Evolutionary conservation across 805 yeast species (phyloP).

Genomic region (Zygotorulaspora florentina): DNA sequence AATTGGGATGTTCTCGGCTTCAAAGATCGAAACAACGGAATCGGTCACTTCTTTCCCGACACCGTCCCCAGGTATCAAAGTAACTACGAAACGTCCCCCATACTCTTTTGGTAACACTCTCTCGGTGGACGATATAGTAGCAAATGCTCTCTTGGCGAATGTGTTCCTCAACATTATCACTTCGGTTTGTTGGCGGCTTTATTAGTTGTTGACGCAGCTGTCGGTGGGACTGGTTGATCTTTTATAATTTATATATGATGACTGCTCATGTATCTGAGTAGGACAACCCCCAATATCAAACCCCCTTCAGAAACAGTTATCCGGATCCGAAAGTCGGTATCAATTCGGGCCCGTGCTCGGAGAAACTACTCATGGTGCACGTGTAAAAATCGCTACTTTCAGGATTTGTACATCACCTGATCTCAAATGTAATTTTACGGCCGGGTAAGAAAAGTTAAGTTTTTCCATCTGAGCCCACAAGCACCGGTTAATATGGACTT

Average conservation of each 20-base stretch:
- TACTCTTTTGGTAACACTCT: conserved; percentile 77
- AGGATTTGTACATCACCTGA: no score
- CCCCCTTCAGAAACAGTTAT: conserved; percentile 1
- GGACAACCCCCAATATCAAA: not conserved
- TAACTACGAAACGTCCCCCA: conserved; percentile 92
- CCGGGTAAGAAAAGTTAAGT: no score
- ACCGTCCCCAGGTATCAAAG: conserved; percentile 97
- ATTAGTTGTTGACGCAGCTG: no score
- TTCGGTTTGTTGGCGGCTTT: not conserved
- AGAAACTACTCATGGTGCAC: not conserved
- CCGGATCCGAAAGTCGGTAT: not conserved
- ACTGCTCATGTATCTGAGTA: no score
- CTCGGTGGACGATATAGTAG: conserved; percentile 59
- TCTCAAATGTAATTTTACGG: no score
- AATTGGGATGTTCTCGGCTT: conserved; percentile 82
- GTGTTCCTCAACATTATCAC: conserved; percentile 33
- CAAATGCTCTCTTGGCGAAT: conserved; percentile 39
- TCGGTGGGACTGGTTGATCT: no score
- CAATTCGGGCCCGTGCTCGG: conserved; percentile 1
- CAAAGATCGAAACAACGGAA: conserved; percentile 86
- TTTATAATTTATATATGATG: not conserved
- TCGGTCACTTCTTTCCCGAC: conserved; percentile 94
- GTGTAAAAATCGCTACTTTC: no score
- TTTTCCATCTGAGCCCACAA: no score
- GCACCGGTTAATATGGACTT: no score